Base-by-base conservation (phyloP, 768 basidiomycete species). In the Tulasnella sp. region DNA sequence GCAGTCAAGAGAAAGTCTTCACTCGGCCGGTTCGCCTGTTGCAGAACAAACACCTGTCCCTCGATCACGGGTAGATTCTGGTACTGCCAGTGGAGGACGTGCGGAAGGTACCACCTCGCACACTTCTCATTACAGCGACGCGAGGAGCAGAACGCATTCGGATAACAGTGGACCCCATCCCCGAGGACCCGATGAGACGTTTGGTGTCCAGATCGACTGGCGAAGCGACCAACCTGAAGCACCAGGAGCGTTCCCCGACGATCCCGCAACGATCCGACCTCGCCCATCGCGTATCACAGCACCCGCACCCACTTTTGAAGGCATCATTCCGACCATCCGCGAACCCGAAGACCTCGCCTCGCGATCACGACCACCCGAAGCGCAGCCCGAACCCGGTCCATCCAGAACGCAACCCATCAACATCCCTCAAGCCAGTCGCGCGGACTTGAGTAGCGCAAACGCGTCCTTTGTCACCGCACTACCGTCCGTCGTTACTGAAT, bases 181-280 rank as follows among this genome's bases (percentile, higher is more conserved):
- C 14, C 14, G 12, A 9, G 17, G 17, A 23, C 25, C 42, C 25
- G 54, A 56, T n/a, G 21, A 29, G 39, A 56, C 54, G 27, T 56
- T 56, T 46, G 54, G 54, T 42, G 54, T 56, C 17, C 54, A 56
- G 21, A 42, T 56, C 7, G 36, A 56, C 42, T 56, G 54, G 54
- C 35, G 23, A n/a, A 12, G 51, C 25, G 11, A 29, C 2, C 27
- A 21, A 35, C 8, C 27, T n/a, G 21, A 36, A 36, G 32, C 36
- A 6, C 36, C 31, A 21, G 34, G 35, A 19, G 34, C 23, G 6
- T n/a, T 19, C 6, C 9, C 6, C 6, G 41, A 43, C 17, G 41
- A 43, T 43, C 41, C 41, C 9, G 9, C 41, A 17, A 43, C 41
- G 6, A 43, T 43, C 6, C 41, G 41, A 43, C 41, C 17, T n/a